These are phyloP conservation scores for Coelastrella sp. DNA, from an alignment of 139 green algal genomes.

Conservation along the genomic window DNA sequence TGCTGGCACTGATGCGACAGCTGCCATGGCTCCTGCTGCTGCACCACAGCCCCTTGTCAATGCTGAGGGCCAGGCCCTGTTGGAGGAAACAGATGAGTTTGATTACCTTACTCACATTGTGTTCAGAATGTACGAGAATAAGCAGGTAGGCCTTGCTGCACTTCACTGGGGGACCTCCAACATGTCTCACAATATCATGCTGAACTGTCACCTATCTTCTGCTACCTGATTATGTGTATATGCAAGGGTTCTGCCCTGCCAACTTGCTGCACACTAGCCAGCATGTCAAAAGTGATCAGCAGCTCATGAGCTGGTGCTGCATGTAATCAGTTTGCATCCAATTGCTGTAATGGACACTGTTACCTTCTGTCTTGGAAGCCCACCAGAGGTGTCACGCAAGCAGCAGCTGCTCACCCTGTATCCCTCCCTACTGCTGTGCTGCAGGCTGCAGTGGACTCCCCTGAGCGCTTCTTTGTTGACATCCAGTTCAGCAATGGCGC, in stretches of 20 bases:
- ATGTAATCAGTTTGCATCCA: too few relatives aligned
- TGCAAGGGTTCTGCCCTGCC: too few relatives aligned
- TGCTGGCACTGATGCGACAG: neutral
- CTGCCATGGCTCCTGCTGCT: neutral
- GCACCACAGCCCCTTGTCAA: slow-evolving; percentile 2
- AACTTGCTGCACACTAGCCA: too few relatives aligned
- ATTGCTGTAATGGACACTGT: neutral
- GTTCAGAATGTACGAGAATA: slow-evolving; percentile 97
- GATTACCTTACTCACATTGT: slow-evolving; percentile 99
- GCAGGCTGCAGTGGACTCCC: slow-evolving; percentile 68
- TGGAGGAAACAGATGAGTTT: slow-evolving; percentile 82
- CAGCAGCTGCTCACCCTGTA: neutral
- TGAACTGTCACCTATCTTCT: too few relatives aligned
- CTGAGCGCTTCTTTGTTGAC: slow-evolving; percentile 91
- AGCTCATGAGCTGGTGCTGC: too few relatives aligned
- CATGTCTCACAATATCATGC: too few relatives aligned
- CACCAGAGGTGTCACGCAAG: neutral
- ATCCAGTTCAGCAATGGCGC: slow-evolving; percentile 84
- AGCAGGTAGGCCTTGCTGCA: slow-evolving; percentile 61
- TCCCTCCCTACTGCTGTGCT: neutral
- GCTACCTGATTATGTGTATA: too few relatives aligned
- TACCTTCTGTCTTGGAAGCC: neutral
- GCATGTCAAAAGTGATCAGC: too few relatives aligned
- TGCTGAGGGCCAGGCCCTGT: slow-evolving; percentile 54
- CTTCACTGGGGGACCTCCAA: neutral